Percentiles rank a stretch among this genome's conserved stretches.
phyloP scores from a whole-genome alignment of 1,139 yeast genomes.

The Chernovozyma sophiae-reginae region DNA sequence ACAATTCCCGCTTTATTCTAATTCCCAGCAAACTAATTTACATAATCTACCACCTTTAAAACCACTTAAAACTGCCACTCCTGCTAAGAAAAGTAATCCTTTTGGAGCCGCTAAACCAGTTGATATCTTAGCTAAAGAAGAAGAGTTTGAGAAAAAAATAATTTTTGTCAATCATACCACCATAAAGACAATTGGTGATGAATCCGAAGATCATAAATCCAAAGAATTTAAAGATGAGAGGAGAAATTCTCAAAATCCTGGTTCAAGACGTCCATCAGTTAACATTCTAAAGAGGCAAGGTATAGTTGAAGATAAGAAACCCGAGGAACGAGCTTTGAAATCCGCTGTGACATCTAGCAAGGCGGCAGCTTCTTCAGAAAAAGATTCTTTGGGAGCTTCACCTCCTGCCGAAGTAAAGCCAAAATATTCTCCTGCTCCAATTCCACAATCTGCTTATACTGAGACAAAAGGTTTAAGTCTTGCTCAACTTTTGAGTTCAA shows the following conservation, averaged over 20 bases:
- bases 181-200: constrained; percentile 44
- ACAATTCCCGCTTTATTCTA: neutral
- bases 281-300: constrained; percentile 3
- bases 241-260: constrained; percentile 1
- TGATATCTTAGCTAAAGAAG: constrained; percentile 36
- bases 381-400: neutral
- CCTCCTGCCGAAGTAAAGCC: neutral
- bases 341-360: neutral
- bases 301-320: neutral
- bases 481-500: constrained; percentile 34
- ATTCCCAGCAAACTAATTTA: neutral
- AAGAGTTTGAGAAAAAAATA: constrained; percentile 43
- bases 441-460: constrained; percentile 9
- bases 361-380: neutral
- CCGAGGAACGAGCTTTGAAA: constrained; percentile 1
- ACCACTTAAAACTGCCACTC: constrained; percentile 2
- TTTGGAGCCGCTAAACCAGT: constrained; percentile 48
- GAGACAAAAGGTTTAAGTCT: constrained; percentile 29
- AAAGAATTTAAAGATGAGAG: constrained; percentile 2
- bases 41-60: constrained; percentile 5
- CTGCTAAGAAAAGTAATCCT: constrained; percentile 30
- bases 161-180: constrained; percentile 56
- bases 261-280: constrained; percentile 12
- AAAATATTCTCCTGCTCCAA: constrained; percentile 13
- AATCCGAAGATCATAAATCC: constrained; percentile 8